Base-by-base conservation (phyloP, 441 rosid genomes). In the Bruguiera hainesii region DNA sequence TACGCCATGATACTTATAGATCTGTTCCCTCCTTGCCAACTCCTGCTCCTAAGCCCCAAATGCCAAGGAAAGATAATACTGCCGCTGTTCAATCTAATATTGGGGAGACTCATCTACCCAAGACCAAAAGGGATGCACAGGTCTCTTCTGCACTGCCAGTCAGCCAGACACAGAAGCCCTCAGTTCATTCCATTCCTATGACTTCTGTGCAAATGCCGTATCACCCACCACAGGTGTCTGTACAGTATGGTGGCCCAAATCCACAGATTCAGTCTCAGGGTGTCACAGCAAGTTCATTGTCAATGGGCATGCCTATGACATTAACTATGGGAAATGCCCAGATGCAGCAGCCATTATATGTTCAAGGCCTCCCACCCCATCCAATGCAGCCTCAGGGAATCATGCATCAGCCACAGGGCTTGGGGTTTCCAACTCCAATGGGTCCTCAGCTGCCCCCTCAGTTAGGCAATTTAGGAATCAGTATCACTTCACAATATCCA, bases 391-490 rank as follows among this genome's bases (percentile, higher is more conserved):
- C 91, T 72, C 99, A 84, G 74, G 89, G 95, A 72, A 84, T 90
- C 73, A 89, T 90, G 80, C 99, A 88, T 79, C 98, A 90, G 81
- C 82, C 89, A 11, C 97, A 84, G 81, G 86, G 92, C 66, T 74
- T 90, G 84, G 70, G 85, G 75, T 96, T 81, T 81, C 67, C 92
- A 3, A 46, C 86, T 68, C 88, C 84, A 50, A 81, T 91, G 81
- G 92, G 89, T 76, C 75, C 87, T 56, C 97, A 84, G 68, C 72
- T 87, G 61, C 81, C 82, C 52, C 85, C 84, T 75, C 96, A 77
- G 78, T 56, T 89, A 67, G 81, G 96, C 60, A 92, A 82, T 71
- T 52, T 90, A 75, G 96, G 89, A 75, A 86, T 93, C 53, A 84
- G 90, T 60, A 75, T 90, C 37, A 62, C 74, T 59, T 72, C 91